Evolutionary conservation across 2,329 filamentous ascomycete species (phyloP), one percentile per base, ranked within the genome.

Genomic region (Huntiella abstrusa): DNA sequence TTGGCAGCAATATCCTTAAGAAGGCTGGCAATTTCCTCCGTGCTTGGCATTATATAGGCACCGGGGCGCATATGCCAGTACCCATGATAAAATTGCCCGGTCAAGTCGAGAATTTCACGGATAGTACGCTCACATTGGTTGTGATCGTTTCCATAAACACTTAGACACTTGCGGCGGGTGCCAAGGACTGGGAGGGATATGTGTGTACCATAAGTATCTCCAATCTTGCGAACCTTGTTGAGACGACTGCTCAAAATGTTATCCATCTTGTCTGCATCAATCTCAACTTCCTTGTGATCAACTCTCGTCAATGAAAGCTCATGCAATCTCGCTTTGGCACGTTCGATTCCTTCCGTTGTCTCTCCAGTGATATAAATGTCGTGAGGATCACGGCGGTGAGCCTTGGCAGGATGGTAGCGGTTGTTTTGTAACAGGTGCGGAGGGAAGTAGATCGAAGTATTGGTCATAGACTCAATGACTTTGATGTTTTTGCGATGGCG

Each of bases 401-500:
- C 86, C 53, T 83, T 84, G 5, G 77, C 76, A 1, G 88, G 87
- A 45, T 79, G 83, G 60, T 94, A 98, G 50, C 84, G 82, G 58
- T 91, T 95, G 53, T 95, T 79, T 49, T 81, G 78, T 11, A 88
- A 87, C 59, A 96, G 96, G 1, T 88, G 82, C 5, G 87, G 86
- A 22, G 91, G 91, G 58, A 98, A 96, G 65, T 98, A 98, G 56
- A 98, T 96, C 52, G 91, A 88, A 6, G 91, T 96, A 56, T 87
- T 85, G 11, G 91, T 96, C 22, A 82, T 77, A 11, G 91, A 93
- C 63, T 98, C 91, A 57, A 98, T 95, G 56, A 91, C 68, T 67
- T 96, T 96, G 66, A 98, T 94, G 60, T 95, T 95, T 68, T 94
- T 93, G 54, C 91, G 76, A 54, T 87, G 88, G 42, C 91, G 83